Base-by-base conservation (phyloP, 371 early-diverging fungal genomes). In the Sporodiniella umbellata region DNA sequence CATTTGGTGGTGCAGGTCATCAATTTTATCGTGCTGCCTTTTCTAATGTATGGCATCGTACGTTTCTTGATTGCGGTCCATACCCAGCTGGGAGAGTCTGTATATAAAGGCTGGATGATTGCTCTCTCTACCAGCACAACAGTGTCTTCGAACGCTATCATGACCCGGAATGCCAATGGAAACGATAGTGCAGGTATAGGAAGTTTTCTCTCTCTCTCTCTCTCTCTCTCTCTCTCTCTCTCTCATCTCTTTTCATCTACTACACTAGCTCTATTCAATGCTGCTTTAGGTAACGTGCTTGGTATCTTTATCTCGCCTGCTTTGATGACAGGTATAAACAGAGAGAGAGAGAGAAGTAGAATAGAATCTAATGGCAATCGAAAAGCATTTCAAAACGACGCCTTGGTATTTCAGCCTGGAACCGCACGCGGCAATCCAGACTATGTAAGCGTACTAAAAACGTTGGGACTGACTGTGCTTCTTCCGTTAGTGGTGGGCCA, bases 71-170 rank as follows among this genome's bases (percentile, higher is more conserved):
- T 73, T 5, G n/a, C 50, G 0, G 71, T 72, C 1, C 52, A 66
- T 33, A 72, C 81, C 14, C 31, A 67, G 8, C 59, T 89, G 42
- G 76, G 83, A 39, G 51, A 53, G 15, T 69, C 74, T 1, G 72
- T 89, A 0, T 66, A 84, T 51, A 78, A 81, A 25, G 89, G 87
- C 14, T 71, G 85, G 64, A 70, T 86, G 18, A 81, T 88, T 48
- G 82, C 84, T 17, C 65, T 81, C 19, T 78, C 84, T 0, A 86
- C 84, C 2, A 88, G 87, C 6, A 88, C 90, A 0, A 89, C 90
- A 1, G 85, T 89, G 33, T 84, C 86, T 8, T 87, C 90, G n/a
- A 87, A 88, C 62, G 80, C 83, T 1, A 75, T 87, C 56, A 87
- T 87, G 88, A 89, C 90, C 14, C 74, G 81, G 37, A 82, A 81